Evolutionary conservation across 805 yeast genomes (phyloP).

Genomic region (Kazachstania bromeliacearum): DNA sequence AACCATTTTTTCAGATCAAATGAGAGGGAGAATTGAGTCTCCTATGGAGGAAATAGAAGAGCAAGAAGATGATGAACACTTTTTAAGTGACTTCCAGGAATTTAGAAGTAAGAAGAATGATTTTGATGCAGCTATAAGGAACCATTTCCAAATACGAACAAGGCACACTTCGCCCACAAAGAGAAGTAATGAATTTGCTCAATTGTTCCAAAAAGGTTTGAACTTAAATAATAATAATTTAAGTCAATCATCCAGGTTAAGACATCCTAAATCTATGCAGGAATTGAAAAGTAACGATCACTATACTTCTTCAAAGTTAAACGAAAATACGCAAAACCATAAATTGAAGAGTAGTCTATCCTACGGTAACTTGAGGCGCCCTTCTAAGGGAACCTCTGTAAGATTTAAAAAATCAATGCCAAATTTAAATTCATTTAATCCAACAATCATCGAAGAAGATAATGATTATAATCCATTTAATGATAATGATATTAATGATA

Average conservation of each 20-base stretch:
- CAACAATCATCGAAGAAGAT: constrained; percentile 11
- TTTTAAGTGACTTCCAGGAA: constrained; percentile 24
- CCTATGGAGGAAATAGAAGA: constrained; percentile 5
- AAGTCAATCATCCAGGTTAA: constrained; percentile 9
- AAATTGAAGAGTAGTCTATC: constrained; percentile 22
- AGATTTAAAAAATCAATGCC: constrained; percentile 26
- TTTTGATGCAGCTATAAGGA: constrained; percentile 21
- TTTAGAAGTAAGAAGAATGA: constrained; percentile 20
- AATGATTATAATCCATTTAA: constrained; percentile 8
- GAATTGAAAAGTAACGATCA: constrained; percentile 14
- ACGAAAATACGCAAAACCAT: background rate
- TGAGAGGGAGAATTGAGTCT: constrained; percentile 1
- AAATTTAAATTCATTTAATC: constrained; percentile 1
- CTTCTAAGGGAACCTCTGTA: constrained; percentile 12
- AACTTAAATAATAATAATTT: constrained; percentile 7
- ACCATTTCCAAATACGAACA: constrained; percentile 8
- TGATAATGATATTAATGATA: background rate
- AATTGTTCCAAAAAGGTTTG: constrained; percentile 5
- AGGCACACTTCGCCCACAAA: constrained; percentile 4
- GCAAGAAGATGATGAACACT: constrained; percentile 19
- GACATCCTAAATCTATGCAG: constrained; percentile 28
- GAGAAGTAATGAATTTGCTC: constrained; percentile 10
- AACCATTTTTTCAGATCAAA: constrained; percentile 21
- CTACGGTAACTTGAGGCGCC: constrained; percentile 18
- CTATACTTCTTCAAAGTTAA: background rate